Evolutionary conservation across 805 yeast genomes (phyloP), one percentile per base, ranked within the genome.

Genomic region (Suhomyces kilbournensis): DNA sequence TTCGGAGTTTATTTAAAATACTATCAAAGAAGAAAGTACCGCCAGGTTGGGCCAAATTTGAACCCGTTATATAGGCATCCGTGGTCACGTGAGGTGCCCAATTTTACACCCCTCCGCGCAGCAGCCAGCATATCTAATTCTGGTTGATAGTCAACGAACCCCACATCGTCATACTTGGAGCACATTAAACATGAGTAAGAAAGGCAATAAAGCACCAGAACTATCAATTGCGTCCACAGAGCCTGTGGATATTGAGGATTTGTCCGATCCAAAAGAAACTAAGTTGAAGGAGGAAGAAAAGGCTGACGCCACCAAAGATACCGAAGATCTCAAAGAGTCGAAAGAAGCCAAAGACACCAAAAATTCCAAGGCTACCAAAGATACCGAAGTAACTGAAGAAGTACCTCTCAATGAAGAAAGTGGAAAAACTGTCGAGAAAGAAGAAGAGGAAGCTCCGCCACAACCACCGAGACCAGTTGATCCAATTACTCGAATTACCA

Each of bases 401-500:
- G 47, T 48, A 8, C 38, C 54, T 2, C 22, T 25, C 7, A 40
- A 32, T 32, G 54, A 52, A 8, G 53, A 40, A 19, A 42, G 17
- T 17, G 53, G 51, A 17, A 55, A 53, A 17, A 20, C 47, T 12
- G 44, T 46, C 20, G 53, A 52, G 6, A 53, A 28, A 26, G 32
- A 30, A 30, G 46, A 45, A 10, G 55, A 45, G 8, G 55, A 51
- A 19, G 70, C 68, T 2, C 79, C 78, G 2, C 67, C 74, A 12
- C 70, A 63, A 34, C 79, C 79, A 1, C 68, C 72, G 20, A 77
- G 93, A 59, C 94, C 94, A 7, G 67, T 78, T 26, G 79, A 88
- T 4, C 87, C 90, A 20, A 72, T 76, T 39, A 71, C 80, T 26
- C 74, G 76, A 59, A 77, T 85, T 34, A 71, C 77, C 55, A 73